Evolutionary conservation across 371 early-diverging fungal species (phyloP), one percentile per base, ranked within the genome.

Genomic region (Choanephora cucurbitarum): DNA sequence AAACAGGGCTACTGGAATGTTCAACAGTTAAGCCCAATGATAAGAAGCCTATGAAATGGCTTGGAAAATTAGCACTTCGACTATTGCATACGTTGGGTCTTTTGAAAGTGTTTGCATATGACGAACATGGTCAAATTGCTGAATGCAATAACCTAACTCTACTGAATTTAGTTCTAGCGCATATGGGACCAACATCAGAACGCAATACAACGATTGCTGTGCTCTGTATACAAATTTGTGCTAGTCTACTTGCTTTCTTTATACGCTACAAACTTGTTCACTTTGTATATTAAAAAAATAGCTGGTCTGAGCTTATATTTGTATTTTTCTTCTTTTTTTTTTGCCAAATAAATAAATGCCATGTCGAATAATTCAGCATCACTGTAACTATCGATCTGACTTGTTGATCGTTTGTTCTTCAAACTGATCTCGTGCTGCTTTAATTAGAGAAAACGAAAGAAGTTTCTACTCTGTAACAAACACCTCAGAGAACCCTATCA

Each of bases 71-170:
- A 37, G 67, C 72, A 14, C 34, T 83, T 49, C 64, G 69, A n/a
- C 6, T 79, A 3, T 49, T 80, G 9, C 62, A 72, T 41, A 13
- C 57, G 9, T 44, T 85, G 23, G 71, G 81, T 2, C 58, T 79
- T 49, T 65, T 82, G 14, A 67, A 75, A 21, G 79, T 83, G 28
- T 58, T 63, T 85, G 65, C 93, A 80, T 14, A 73, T 82, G 58
- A 85, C 84, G 60, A 91, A 0, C 50, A 81, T 10, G 76, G 76
- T n/a, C 66, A 61, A 32, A 70, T 75, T 3, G 22, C 77, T 4
- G 77, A 82, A 50, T 82, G 87, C 68, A 94, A 87, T 58, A 97
- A 98, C 67, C 77, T 98, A 53, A 98, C 99, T 0, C 63, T 98
- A 21, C 74, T 98, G 33, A 97, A 95, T 60, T 68, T 94, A n/a